A percentile compares a stretch with the other conserved stretches of the same genome.
Conservation (phyloP, 106 monocot genomes). For the Chionographis japonica region DNA sequence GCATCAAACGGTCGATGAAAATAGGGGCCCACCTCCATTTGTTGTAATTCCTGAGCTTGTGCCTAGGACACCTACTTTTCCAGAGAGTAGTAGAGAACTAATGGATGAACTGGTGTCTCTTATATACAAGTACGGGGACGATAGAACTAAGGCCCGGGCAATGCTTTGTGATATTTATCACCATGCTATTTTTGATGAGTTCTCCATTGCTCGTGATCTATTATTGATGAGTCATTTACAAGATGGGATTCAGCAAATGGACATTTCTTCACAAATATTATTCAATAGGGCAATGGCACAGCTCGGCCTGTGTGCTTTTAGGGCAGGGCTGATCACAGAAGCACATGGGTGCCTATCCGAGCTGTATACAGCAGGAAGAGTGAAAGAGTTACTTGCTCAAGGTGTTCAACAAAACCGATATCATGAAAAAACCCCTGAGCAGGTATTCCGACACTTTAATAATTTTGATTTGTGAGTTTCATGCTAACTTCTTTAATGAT, state of each 20-base stretch:
- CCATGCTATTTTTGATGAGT: constrained; percentile 88
- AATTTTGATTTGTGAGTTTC: neutral
- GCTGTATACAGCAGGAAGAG: constrained; percentile 75
- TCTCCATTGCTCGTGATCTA: constrained; percentile 74
- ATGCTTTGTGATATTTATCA: constrained; percentile 99
- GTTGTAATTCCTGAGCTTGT: constrained; percentile 71
- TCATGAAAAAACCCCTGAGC: constrained; percentile 97
- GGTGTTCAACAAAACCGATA: constrained; percentile 82
- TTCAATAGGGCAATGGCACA: constrained; percentile 99
- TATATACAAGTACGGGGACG: constrained; percentile 87
- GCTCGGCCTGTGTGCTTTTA: constrained; percentile 94
- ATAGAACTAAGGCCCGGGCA: constrained; percentile 94
- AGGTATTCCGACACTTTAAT: constrained; percentile 40
- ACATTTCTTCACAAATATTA: constrained; percentile 83
- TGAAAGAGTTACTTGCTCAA: constrained; percentile 94
- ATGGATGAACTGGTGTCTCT: constrained; percentile 80
- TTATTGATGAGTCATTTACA: constrained; percentile 96
- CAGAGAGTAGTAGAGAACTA: constrained; percentile 72
- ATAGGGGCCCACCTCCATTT: constrained; percentile 55
- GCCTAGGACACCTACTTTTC: constrained; percentile 77
- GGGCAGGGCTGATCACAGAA: constrained; percentile 71
- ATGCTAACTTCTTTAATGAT: neutral
- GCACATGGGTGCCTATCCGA: constrained; percentile 92
- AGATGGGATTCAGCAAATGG: constrained; percentile 92
- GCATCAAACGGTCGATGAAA: constrained; percentile 32